Evolutionary conservation across 2,329 filamentous ascomycete genomes (phyloP), one percentile per base, ranked within the genome.

Genomic region (Colletotrichum sp.): DNA sequence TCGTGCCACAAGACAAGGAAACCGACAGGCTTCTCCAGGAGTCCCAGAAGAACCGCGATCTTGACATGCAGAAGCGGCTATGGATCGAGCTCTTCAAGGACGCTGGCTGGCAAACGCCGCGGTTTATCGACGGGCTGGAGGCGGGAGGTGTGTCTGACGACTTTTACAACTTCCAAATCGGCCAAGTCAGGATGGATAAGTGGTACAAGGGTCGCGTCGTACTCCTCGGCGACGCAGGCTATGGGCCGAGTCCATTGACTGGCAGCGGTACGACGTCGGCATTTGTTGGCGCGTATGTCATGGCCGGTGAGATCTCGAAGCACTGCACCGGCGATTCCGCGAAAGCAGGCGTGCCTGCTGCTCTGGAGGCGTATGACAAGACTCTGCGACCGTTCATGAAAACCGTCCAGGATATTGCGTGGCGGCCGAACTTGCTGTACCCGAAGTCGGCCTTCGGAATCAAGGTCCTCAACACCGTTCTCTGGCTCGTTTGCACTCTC

Each of bases 161-260:
- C 75, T 88, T 90, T 74, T 90, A 89, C 80, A 82, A 82, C 65
- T 78, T 84, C 16, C 80, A 82, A 5, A 74, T 89, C 16, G 87
- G 82, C 0, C 84, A 87, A 58, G 85, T 92, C 54, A 85, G 84
- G 66, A 75, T 87, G 70, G 78, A 83, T 1, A 76, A 75, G 6
- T 90, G 85, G 87, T 85, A 81, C 4, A 79, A 79, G 0, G 86
- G 87, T 0, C 85, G 89, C 0, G 84, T 90, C 4, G 85, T 83
- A 2, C 81, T 91, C 0, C 66, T 91, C 0, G 90, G 90, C 0
- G 90, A 93, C 75, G 88, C 90, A 2, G 89, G 81, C 0, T 87
- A 86, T 76, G 86, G 85, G 29, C 87, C 89, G 0, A 84, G 85
- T 0, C 84, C 86, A 3, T 1, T 74, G 6, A 87, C 86, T 0